These are phyloP conservation scores for Ceratocystis eucalypticola DNA, from an alignment of 2,329 filamentous ascomycete genomes.

Conservation along the genomic window DNA sequence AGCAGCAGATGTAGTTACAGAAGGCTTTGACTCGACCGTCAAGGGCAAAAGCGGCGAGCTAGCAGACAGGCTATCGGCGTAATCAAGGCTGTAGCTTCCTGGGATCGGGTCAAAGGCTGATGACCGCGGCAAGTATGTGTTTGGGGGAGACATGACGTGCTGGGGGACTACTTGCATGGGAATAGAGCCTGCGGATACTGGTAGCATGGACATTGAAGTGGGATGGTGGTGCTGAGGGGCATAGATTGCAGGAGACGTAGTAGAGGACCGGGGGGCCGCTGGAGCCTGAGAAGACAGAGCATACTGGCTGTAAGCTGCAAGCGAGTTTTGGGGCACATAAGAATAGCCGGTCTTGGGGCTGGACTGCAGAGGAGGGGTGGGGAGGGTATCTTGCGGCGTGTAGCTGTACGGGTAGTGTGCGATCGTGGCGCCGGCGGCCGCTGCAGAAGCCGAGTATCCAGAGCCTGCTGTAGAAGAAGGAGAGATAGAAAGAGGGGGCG, in stretches of 20 bases:
- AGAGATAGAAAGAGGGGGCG: neutral
- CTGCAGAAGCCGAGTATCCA: neutral
- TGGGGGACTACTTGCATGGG: neutral
- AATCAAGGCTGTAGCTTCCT: neutral
- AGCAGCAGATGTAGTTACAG: neutral
- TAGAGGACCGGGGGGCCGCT: neutral
- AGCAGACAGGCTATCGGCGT: neutral
- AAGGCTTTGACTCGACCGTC: neutral
- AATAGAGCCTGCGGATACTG: neutral
- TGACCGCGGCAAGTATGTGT: neutral
- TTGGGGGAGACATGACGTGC: neutral
- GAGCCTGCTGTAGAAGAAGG: neutral
- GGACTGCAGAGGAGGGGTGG: neutral
- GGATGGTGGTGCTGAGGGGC: neutral
- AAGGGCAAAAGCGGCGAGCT: neutral
- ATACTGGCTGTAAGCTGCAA: neutral
- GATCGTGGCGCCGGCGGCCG: neutral
- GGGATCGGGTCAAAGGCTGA: neutral
- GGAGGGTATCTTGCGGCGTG: neutral
- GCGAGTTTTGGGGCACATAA: neutral
- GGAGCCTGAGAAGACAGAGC: neutral
- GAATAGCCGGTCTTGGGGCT: neutral
- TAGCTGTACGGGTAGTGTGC: conserved; percentile 2
- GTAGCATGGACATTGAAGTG: neutral
- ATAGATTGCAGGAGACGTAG: neutral